Evolutionary conservation across 2,329 filamentous ascomycete species (phyloP), one percentile per base, ranked within the genome.

Genomic region (Talaromyces sp.): DNA sequence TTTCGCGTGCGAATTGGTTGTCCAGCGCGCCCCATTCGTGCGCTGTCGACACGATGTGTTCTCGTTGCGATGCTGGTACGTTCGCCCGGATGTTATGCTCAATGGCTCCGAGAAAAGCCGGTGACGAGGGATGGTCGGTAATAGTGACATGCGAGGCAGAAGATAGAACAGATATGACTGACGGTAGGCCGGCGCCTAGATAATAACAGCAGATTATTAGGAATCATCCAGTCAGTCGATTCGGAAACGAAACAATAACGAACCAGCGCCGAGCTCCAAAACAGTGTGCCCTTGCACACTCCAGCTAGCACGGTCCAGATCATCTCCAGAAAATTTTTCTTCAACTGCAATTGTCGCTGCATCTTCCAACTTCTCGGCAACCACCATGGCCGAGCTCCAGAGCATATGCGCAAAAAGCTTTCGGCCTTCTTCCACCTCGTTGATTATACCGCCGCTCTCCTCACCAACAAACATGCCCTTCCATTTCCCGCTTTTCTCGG

Each of bases 241-340:
- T 31, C 13, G 19, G 10, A 56, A 43, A 56, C 5, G 29, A 7
- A 53, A 38, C 14, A 10, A 59, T 35, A 14, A 32, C 82, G 70
- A 72, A 86, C 84, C 84, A 78, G 84, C 83, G 59, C 84, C 85
- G 55, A 87, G 68, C 69, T 87, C 85, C 56, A 87, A 68, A 9
- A 86, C 81, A 26, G 63, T 78, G 65, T 84, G 75, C 3, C 78
- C 81, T 56, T 75, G 68, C 0, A 85, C 79, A 64, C 63, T 69
- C 77, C 78, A 80, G 56, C 72, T 70, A 38, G 35, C 35, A 38
- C 35, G 17, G n/a, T 38, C 35, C 0, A 61, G 26, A 9, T 24
- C 52, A 54, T 57, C 49, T 14, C n/a, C 32, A 38, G 21, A 38
- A 35, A 14, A n/a, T 8, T 24, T 59, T 8, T 64, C 61, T n/a